phyloP scores from a whole-genome alignment of 805 yeast species.

The Schwanniomyces sp. region DNA sequence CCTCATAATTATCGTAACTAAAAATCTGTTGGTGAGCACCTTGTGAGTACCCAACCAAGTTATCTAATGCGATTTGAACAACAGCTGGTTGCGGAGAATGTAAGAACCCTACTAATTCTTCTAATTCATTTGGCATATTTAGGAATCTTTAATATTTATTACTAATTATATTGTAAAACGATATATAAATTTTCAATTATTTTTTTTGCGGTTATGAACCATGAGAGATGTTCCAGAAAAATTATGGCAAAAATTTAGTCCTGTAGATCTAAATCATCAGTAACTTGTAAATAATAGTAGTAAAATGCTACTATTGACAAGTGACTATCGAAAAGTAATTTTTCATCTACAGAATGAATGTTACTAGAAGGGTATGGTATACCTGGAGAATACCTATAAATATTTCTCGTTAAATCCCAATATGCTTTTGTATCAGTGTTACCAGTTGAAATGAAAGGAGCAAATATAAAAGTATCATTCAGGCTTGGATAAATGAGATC shows the following conservation, averaged over 20 bases:
- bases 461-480: slow-evolving; percentile 25
- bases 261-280: slow-evolving; percentile 12
- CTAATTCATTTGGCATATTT: slow-evolving; percentile 44
- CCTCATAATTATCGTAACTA: slow-evolving; percentile 64
- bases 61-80: slow-evolving; percentile 80
- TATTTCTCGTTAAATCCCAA: slow-evolving; percentile 40
- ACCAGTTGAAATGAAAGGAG: slow-evolving; percentile 37
- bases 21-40: slow-evolving; percentile 69
- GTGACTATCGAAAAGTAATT: slow-evolving; percentile 28
- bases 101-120: slow-evolving; percentile 69
- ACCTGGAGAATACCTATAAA: slow-evolving; percentile 35
- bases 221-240: neutral
- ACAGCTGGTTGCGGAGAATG: slow-evolving; percentile 81
- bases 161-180: neutral
- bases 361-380: slow-evolving; percentile 14
- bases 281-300: slow-evolving; percentile 35
- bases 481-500: slow-evolving; percentile 25
- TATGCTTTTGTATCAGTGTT: slow-evolving; percentile 43
- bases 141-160: neutral
- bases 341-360: slow-evolving; percentile 39
- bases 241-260: slow-evolving; percentile 6
- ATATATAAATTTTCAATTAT: neutral
- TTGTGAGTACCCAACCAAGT: slow-evolving; percentile 76
- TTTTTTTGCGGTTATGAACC: neutral
- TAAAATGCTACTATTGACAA: slow-evolving; percentile 36